A percentile compares a stretch with the other conserved stretches of the same genome.
phyloP scores from a whole-genome alignment of 148 eudicot genomes.

The Amaranthus palmeri region DNA sequence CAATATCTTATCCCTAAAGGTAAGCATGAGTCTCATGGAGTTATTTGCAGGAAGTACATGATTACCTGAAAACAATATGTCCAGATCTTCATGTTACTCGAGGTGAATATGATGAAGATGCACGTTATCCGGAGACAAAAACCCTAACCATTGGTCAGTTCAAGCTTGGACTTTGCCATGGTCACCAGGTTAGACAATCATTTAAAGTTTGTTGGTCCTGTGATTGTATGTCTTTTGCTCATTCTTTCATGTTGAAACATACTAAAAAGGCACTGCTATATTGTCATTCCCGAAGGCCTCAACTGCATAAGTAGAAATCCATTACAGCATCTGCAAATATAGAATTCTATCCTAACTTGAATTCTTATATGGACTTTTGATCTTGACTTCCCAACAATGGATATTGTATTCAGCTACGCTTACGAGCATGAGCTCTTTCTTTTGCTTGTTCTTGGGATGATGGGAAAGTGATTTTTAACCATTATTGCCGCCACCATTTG shows the following conservation, averaged over 20 bases:
- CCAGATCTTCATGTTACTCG: constrained; percentile 77
- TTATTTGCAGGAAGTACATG: constrained; percentile 82
- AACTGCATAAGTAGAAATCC: not conserved
- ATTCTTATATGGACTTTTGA: not conserved
- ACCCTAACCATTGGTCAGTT: constrained; percentile 93
- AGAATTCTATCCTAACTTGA: not conserved
- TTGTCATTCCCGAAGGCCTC: not conserved
- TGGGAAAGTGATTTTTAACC: too few species aligned
- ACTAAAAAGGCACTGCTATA: not conserved
- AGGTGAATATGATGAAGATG: constrained; percentile 95
- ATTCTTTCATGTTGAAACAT: constrained; percentile 6
- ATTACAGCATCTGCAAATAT: not conserved
- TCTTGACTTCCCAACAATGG: too few species aligned
- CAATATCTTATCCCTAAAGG: not conserved
- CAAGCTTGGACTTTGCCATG: constrained; percentile 96
- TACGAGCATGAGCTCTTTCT: too few species aligned
- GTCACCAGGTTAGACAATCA: constrained; percentile 73
- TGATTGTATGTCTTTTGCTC: not conserved
- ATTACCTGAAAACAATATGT: constrained; percentile 83
- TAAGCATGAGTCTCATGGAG: not conserved
- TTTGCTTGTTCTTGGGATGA: too few species aligned
- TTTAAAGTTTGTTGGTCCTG: not conserved
- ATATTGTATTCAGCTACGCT: too few species aligned
- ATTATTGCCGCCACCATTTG: too few species aligned
- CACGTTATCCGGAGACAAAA: constrained; percentile 93